phyloP scores from a whole-genome alignment of 2,329 filamentous ascomycete species.

The Mycosphaerella sp. region DNA sequence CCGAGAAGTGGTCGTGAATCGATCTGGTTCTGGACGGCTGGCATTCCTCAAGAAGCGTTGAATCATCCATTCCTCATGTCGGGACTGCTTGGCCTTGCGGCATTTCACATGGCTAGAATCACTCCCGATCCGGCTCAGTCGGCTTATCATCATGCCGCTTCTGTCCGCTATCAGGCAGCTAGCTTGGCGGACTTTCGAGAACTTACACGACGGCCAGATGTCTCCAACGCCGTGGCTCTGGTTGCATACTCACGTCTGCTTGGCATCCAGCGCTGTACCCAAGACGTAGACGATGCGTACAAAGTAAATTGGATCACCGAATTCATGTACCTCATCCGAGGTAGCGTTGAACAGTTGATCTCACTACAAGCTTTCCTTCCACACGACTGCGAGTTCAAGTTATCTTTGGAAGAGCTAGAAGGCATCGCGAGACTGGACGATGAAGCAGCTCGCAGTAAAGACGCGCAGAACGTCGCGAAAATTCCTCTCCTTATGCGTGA shows the following conservation, averaged over 20 bases:
- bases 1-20: constrained; percentile 7
- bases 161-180: constrained; percentile 7
- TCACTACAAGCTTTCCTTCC: constrained; percentile 12
- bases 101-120: constrained; percentile 7
- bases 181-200: constrained; percentile 12
- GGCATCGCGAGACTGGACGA: constrained; percentile 7
- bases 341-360: constrained; percentile 6
- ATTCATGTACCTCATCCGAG: constrained; percentile 12
- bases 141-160: constrained; percentile 9
- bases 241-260: constrained; percentile 12
- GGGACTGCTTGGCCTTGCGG: constrained; percentile 10
- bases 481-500: constrained; percentile 5
- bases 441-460: neutral
- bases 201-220: constrained; percentile 8
- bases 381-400: constrained; percentile 13
- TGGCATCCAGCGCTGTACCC: constrained; percentile 11
- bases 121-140: constrained; percentile 1
- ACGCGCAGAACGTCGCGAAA: constrained; percentile 2
- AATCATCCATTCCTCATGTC: constrained; percentile 16
- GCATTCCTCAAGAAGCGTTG: constrained; percentile 12
- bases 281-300: constrained; percentile 1
- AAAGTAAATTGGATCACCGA: constrained; percentile 4
- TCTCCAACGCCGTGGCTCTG: constrained; percentile 13
- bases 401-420: constrained; percentile 6
- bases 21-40: constrained; percentile 9